A percentile compares a stretch with the other conserved stretches of the same genome.
These are phyloP conservation scores for Curvularia eragrostidis DNA, from an alignment of 2,329 filamentous ascomycete genomes.

Conservation along the genomic window DNA sequence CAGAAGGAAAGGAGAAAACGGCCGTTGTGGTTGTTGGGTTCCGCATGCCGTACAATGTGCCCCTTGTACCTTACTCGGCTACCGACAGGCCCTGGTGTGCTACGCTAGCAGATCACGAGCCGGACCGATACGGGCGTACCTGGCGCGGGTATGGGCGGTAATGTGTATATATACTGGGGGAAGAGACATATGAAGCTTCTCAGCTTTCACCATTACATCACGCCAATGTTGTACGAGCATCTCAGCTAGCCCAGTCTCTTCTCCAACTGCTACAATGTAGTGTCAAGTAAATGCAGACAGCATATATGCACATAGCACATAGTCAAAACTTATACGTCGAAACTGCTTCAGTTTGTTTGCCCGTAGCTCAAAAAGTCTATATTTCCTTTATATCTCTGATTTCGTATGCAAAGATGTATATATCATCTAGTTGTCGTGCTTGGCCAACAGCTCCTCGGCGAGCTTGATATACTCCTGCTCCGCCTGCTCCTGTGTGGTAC, in stretches of 20 bases:
- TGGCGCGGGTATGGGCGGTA: slow-evolving; percentile 44
- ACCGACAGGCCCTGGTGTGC: slow-evolving; percentile 80
- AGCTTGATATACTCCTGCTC: slow-evolving; percentile 78
- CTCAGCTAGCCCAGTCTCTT: not conserved
- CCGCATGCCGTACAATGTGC: slow-evolving; percentile 83
- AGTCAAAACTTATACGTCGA: no score
- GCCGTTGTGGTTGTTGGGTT: slow-evolving; percentile 70
- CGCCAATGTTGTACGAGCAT: not conserved
- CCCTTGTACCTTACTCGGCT: slow-evolving; percentile 68
- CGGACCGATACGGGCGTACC: slow-evolving; percentile 64
- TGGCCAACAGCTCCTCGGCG: slow-evolving; percentile 73
- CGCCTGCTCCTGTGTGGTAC: slow-evolving; percentile 68
- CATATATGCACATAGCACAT: not conserved
- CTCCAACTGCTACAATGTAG: not conserved
- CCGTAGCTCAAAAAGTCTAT: not conserved
- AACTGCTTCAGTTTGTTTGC: no score
- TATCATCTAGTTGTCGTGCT: slow-evolving; percentile 64
- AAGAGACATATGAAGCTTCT: not conserved
- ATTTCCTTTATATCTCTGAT: no score
- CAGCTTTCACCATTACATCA: not conserved
- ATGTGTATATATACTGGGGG: no score
- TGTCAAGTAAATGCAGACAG: no score
- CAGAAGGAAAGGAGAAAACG: slow-evolving; percentile 1
- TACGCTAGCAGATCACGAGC: slow-evolving; percentile 63
- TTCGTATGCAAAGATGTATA: no score